phyloP scores from a whole-genome alignment of 1,284 basidiomycete species.

The Hemileia vastatrix region DNA sequence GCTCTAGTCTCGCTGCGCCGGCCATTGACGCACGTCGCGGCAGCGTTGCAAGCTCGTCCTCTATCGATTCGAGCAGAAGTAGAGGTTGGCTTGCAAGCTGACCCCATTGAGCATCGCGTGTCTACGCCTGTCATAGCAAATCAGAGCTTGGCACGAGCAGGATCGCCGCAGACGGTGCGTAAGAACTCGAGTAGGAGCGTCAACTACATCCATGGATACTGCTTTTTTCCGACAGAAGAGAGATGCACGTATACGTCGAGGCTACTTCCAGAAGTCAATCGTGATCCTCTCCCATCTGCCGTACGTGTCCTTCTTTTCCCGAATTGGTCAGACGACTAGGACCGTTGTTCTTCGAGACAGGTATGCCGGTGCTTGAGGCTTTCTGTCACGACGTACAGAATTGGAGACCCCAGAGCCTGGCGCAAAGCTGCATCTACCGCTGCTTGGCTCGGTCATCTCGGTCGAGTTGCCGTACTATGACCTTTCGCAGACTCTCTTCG shows the following conservation, averaged over 20 bases:
- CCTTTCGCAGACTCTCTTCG: too few relatives aligned
- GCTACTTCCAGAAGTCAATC: slow-evolving; percentile 42
- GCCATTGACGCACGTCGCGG: background rate
- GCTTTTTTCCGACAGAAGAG: slow-evolving; percentile 39
- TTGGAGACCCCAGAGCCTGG: slow-evolving; percentile 58
- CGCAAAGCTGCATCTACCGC: slow-evolving; percentile 60
- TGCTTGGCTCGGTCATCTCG: slow-evolving; percentile 63
- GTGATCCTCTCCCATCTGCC: slow-evolving; percentile 41
- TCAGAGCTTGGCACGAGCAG: too few relatives aligned
- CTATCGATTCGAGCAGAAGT: background rate
- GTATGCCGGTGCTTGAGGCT: too few relatives aligned
- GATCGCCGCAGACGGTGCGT: too few relatives aligned
- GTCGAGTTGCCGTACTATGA: slow-evolving; percentile 61
- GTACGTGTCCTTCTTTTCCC: slow-evolving; percentile 35
- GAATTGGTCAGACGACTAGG: slow-evolving; percentile 33
- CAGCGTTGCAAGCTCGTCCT: background rate
- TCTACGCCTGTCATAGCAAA: too few relatives aligned
- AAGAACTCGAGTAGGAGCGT: slow-evolving; percentile 34
- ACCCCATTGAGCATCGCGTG: too few relatives aligned
- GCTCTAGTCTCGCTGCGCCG: background rate
- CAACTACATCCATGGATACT: slow-evolving; percentile 43
- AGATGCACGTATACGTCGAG: slow-evolving; percentile 34
- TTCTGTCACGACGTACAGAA: too few relatives aligned
- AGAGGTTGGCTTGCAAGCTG: background rate
- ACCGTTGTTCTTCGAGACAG: background rate